Evolutionary conservation across 345 rosid species (phyloP), one percentile per base, ranked within the genome.

Genomic region (Rhizophora apiculata): DNA sequence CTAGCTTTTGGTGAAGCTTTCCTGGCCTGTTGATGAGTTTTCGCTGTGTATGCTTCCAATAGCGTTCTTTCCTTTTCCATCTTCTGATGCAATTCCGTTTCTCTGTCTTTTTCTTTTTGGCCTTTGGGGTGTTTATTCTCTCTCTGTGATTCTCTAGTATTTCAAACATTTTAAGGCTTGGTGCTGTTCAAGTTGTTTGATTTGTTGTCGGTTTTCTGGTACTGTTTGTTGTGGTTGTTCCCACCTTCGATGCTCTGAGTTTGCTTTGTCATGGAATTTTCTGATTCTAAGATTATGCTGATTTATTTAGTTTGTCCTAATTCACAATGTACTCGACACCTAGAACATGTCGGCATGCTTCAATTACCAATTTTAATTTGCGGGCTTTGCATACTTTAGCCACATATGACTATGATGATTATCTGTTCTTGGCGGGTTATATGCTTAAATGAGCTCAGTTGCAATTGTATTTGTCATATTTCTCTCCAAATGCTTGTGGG

Each of bases 201-300:
- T 72, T 74, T 82, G 53, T 61, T 60, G 64, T 65, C 69, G 55
- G 52, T 36, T 67, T 24, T 77, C 61, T 62, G 52, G 62, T 61
- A 2, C 34, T 65, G 43, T 60, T 57, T 59, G n/a, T 62, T 51
- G 37, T 69, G 66, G 60, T 53, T 63, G 15, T 19, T 63, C 65
- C 63, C 31, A 46, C 60, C 54, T 51, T 57, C 64, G 22, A 20
- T 67, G 30, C 29, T 2, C 30, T 71, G 32, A 46, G 18, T 26
- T 63, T 68, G 20, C 6, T 29, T 32, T 60, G 22, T 37, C 4
- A 10, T 60, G 60, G 67, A 52, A 48, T 60, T 74, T 52, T 62
- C 60, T 68, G 29, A 16, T 19, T 58, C 31, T 24, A 53, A 21
- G 21, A 37, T 55, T 60, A 1, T 68, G 46, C 71, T 65, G 71